These are phyloP conservation scores for Colletotrichum sp. DNA, from an alignment of 2,329 filamentous ascomycete species.

Conservation along the genomic window DNA sequence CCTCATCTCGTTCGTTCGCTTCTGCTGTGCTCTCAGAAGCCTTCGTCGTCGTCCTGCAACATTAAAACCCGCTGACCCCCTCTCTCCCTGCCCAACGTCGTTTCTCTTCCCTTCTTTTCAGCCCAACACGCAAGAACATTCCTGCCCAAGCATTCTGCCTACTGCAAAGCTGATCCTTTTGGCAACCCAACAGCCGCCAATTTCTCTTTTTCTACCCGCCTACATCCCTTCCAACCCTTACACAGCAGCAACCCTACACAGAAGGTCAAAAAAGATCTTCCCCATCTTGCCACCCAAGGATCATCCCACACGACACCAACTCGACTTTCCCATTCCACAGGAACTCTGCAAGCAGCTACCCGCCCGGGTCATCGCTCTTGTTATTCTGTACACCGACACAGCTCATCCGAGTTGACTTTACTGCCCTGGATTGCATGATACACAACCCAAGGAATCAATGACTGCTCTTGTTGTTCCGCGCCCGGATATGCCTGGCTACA, in stretches of 20 bases:
- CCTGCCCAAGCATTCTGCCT: conserved; percentile 28
- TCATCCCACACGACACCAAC: conserved; percentile 17
- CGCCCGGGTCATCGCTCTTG: conserved; percentile 4
- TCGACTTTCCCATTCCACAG: conserved; percentile 3
- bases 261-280: conserved; percentile 21
- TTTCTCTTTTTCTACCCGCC: conserved; percentile 20
- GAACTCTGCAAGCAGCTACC: conserved; percentile 14
- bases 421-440: conserved; percentile 24
- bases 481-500: conserved; percentile 61
- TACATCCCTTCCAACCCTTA: conserved; percentile 17
- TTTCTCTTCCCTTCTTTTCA: conserved; percentile 36
- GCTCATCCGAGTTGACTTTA: conserved; percentile 18
- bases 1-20: conserved; percentile 19
- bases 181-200: conserved; percentile 15
- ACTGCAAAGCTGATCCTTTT: conserved; percentile 22
- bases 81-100: conserved; percentile 39
- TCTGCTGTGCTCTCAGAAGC: neutral
- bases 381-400: conserved; percentile 1
- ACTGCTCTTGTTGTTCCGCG: conserved; percentile 53
- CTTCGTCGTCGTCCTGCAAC: conserved; percentile 19
- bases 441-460: conserved; percentile 49
- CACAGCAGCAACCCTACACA: conserved; percentile 9
- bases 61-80: conserved; percentile 46
- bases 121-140: conserved; percentile 34
- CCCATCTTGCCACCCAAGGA: conserved; percentile 22